Percentiles rank a stretch among this genome's conserved stretches.
Evolutionary conservation across 2,329 filamentous ascomycete species (phyloP).

Genomic region (Endoconidiophora laricicola): DNA sequence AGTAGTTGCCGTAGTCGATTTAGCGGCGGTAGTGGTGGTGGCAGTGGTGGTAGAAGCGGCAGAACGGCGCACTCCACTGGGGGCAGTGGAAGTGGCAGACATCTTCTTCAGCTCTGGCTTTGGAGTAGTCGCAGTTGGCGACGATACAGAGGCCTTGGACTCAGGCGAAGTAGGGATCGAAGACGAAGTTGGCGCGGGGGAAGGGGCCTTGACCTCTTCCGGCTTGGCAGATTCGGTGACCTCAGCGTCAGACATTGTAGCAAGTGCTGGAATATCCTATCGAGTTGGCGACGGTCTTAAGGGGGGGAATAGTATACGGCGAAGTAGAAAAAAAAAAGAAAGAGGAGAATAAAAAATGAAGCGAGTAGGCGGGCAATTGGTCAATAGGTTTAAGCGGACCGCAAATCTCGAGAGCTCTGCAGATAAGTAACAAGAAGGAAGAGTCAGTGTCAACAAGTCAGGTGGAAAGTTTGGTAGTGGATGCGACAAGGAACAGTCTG

Average conservation of each 20-base stretch:
- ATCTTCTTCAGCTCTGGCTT: constrained; percentile 22
- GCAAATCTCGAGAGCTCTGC: constrained; percentile 7
- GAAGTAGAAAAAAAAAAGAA: constrained; percentile 1
- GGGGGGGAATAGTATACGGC: constrained; percentile 3
- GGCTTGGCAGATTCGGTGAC: constrained; percentile 28
- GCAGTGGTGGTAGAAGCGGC: constrained; percentile 19
- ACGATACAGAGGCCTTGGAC: constrained; percentile 18
- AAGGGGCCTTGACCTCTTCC: constrained; percentile 24
- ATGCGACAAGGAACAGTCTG: background rate
- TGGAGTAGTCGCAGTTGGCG: constrained; percentile 13
- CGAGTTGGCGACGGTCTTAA: constrained; percentile 13
- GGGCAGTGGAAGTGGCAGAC: constrained; percentile 18
- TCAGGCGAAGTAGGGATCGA: constrained; percentile 20
- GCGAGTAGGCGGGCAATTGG: background rate
- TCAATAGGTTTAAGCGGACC: background rate
- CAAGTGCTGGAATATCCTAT: background rate
- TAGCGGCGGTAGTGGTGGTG: constrained; percentile 14
- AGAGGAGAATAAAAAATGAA: background rate
- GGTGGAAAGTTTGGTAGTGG: background rate
- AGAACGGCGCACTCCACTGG: constrained; percentile 19
- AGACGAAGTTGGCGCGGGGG: constrained; percentile 18
- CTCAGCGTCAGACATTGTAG: constrained; percentile 31
- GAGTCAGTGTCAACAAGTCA: background rate
- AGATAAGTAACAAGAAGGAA: constrained; percentile 2
- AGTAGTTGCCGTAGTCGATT: constrained; percentile 19